Conservation (phyloP, 345 rosid genomes). For the Raphanus sativus region DNA sequence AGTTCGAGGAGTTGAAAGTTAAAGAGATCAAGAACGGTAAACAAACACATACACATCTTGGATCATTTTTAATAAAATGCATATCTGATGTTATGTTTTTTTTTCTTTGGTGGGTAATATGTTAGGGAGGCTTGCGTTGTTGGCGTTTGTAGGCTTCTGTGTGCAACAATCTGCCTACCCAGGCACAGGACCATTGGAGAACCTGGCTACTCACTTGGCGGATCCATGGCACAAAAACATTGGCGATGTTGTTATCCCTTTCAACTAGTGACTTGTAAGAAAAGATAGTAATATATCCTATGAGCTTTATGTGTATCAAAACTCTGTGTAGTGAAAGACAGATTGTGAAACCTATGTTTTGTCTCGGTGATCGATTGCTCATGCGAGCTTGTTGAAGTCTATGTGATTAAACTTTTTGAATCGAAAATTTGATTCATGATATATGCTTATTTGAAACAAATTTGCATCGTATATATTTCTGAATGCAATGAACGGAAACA, state of each 20-base stretch:
- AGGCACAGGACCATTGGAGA: slow-evolving; percentile 98
- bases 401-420: slow-evolving; percentile 12
- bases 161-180: slow-evolving; percentile 98
- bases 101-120: background rate
- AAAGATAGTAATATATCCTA: slow-evolving; percentile 23
- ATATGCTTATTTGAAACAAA: background rate
- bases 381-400: slow-evolving; percentile 15
- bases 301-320: slow-evolving; percentile 37
- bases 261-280: slow-evolving; percentile 35
- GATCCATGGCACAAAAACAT: slow-evolving; percentile 99
- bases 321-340: slow-evolving; percentile 36
- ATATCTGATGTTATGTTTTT: background rate
- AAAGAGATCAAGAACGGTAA: slow-evolving; percentile 94
- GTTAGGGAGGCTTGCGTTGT: slow-evolving; percentile 79
- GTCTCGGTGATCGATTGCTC: slow-evolving; percentile 26
- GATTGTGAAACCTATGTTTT: slow-evolving; percentile 32
- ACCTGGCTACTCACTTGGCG: slow-evolving; percentile 87
- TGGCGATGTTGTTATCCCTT: slow-evolving; percentile 71
- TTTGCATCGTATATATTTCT: background rate
- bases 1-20: slow-evolving; percentile 88
- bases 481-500: background rate
- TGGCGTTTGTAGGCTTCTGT: slow-evolving; percentile 93
- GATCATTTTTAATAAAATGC: slow-evolving; percentile 1
- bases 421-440: background rate
- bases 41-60: background rate